Percentiles rank a stretch among this genome's conserved stretches.
Evolutionary conservation across 345 rosid species (phyloP).

Genomic region (Rhodomyrtus tomentosa): DNA sequence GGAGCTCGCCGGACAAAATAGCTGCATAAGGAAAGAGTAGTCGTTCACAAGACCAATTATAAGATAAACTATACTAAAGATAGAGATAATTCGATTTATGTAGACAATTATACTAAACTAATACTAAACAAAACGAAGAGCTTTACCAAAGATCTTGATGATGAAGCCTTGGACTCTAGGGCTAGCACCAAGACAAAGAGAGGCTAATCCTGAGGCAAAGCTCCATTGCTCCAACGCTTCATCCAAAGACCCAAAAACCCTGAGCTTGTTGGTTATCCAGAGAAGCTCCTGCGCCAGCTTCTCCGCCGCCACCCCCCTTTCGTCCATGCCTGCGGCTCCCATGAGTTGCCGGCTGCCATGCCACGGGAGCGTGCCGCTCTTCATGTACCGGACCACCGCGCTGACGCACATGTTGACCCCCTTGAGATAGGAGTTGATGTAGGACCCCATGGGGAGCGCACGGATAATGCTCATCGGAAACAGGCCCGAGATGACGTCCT

Average conservation of each 20-base stretch:
- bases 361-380: slow-evolving; percentile 7
- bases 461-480: slow-evolving; percentile 31
- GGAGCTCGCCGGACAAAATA: slow-evolving; percentile 36
- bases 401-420: slow-evolving; percentile 28
- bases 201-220: slow-evolving; percentile 48
- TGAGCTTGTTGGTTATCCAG: slow-evolving; percentile 50
- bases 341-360: slow-evolving; percentile 4
- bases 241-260: slow-evolving; percentile 35
- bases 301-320: slow-evolving; percentile 38
- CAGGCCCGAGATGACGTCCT: background rate
- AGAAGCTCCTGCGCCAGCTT: slow-evolving; percentile 66
- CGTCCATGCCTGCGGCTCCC: slow-evolving; percentile 1
- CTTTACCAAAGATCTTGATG: slow-evolving; percentile 48
- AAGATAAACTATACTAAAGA: no score
- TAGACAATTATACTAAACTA: background rate
- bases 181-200: slow-evolving; percentile 40
- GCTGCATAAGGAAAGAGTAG: slow-evolving; percentile 18
- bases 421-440: slow-evolving; percentile 31
- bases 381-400: slow-evolving; percentile 20
- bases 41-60: background rate
- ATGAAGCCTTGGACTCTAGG: slow-evolving; percentile 60
- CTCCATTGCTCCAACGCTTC: slow-evolving; percentile 73
- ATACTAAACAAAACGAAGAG: background rate
- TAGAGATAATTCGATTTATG: background rate
- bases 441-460: slow-evolving; percentile 45